Percentiles rank a stretch among this genome's conserved stretches.
Conservation (phyloP, 257 asterid species). For the Solanum phureja region DNA sequence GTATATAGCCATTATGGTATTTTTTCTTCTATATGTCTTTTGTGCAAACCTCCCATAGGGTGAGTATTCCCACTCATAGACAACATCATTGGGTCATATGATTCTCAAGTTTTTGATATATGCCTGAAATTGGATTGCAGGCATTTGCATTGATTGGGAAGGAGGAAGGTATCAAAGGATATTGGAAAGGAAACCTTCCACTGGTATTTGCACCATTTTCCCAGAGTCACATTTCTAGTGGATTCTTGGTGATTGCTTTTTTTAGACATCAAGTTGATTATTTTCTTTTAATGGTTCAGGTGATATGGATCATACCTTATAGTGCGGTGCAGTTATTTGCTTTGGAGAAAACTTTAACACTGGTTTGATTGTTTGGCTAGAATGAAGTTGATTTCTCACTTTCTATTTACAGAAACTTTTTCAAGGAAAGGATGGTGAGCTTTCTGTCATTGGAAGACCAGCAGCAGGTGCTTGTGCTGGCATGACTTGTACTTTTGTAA, state of each 20-base stretch:
- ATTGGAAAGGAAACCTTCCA: conserved; percentile 98
- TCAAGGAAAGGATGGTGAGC: conserved; percentile 63
- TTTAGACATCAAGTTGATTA: not conserved
- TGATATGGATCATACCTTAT: conserved; percentile 87
- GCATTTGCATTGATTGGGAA: conserved; percentile 68
- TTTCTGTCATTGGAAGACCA: conserved; percentile 79
- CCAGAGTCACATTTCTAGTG: conserved; percentile 4
- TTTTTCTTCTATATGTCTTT: not conserved
- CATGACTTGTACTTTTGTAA: conserved; percentile 99
- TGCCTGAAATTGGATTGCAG: conserved; percentile 22
- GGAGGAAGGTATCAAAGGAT: conserved; percentile 88
- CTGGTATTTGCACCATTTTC: conserved; percentile 40
- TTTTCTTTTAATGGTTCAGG: conserved; percentile 32
- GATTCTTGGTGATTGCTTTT: not conserved
- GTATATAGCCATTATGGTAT: not conserved
- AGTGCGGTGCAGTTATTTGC: conserved; percentile 93
- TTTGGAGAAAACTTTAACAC: not conserved
- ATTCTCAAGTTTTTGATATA: not conserved
- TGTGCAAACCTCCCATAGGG: not conserved
- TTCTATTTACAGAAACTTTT: conserved; percentile 48
- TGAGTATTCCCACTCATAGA: not conserved
- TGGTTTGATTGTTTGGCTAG: not conserved
- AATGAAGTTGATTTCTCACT: not conserved
- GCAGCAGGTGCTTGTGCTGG: conserved; percentile 99
- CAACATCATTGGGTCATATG: not conserved